A percentile compares a stretch with the other conserved stretches of the same genome.
phyloP scores from a whole-genome alignment of 768 basidiomycete genomes.

The Mycena alexandri region DNA sequence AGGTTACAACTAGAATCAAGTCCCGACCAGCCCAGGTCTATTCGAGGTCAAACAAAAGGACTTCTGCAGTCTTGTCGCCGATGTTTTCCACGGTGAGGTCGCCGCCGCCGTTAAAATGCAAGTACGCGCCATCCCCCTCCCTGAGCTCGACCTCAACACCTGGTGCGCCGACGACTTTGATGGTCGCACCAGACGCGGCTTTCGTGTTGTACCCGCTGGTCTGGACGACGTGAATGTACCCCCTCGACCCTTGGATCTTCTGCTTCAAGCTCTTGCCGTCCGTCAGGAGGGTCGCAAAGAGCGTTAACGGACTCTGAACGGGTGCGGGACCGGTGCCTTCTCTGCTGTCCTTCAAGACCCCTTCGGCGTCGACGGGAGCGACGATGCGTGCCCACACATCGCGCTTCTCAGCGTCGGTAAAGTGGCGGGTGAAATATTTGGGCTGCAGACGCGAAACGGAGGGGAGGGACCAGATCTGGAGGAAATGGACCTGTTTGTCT shows the following conservation, averaged over 20 bases:
- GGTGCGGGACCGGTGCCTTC: slow-evolving; percentile 87
- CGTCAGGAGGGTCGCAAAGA: slow-evolving; percentile 83
- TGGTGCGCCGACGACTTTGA: slow-evolving; percentile 62
- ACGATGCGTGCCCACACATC: slow-evolving; percentile 82
- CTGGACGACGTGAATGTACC: slow-evolving; percentile 90
- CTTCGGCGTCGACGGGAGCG: slow-evolving; percentile 73
- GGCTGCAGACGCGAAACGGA: slow-evolving; percentile 66
- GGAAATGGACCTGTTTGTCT: slow-evolving; percentile 59
- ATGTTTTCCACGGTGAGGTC: slow-evolving; percentile 68
- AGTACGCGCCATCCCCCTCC: slow-evolving; percentile 92
- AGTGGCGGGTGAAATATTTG: slow-evolving; percentile 90
- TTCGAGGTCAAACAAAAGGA: slow-evolving; percentile 87
- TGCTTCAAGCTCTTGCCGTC: slow-evolving; percentile 66
- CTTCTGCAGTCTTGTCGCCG: slow-evolving; percentile 76
- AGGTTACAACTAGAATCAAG: too few species aligned
- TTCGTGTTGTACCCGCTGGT: slow-evolving; percentile 82
- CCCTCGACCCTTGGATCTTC: slow-evolving; percentile 67
- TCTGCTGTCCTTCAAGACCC: slow-evolving; percentile 66
- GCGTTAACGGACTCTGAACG: slow-evolving; percentile 73
- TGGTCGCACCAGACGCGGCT: slow-evolving; percentile 64
- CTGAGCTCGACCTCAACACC: slow-evolving; percentile 66
- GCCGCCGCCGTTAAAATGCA: slow-evolving; percentile 59
- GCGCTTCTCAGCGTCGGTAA: slow-evolving; percentile 84
- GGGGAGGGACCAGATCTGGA: slow-evolving; percentile 67
- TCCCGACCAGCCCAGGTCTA: slow-evolving; percentile 41